phyloP scores from a whole-genome alignment of 2,329 filamentous ascomycete species.

The Cordyceps militaris region DNA sequence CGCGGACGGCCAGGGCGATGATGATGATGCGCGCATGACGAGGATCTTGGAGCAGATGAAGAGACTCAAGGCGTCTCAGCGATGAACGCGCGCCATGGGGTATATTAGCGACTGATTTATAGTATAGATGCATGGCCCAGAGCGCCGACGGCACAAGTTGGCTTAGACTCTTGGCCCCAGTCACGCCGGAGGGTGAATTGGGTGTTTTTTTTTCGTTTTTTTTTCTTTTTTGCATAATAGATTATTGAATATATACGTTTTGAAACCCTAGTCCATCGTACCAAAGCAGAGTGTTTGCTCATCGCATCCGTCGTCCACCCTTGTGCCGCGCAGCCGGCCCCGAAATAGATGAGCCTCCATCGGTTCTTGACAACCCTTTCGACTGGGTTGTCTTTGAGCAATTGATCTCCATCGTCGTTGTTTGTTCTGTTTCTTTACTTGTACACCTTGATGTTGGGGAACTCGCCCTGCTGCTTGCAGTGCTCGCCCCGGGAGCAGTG shows the following conservation, averaged over 20 bases:
- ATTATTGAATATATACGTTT: no score
- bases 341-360: no score
- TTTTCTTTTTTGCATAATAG: no score
- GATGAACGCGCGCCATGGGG: background rate
- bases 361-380: no score
- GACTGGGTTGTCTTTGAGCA: background rate
- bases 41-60: constrained; percentile 33
- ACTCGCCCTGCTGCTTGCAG: constrained; percentile 15
- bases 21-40: constrained; percentile 30
- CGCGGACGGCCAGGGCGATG: constrained; percentile 32
- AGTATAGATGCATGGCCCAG: no score
- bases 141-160: no score
- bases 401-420: background rate
- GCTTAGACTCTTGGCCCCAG: no score
- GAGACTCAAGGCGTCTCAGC: constrained; percentile 1
- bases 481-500: constrained; percentile 11
- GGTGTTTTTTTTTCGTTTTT: no score
- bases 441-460: constrained; percentile 14
- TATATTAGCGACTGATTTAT: background rate
- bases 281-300: no score
- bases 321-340: no score
- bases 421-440: background rate
- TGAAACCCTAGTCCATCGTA: no score
- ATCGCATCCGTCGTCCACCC: background rate
- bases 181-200: no score